Evolutionary conservation across 1,284 basidiomycete species (phyloP).

Genomic region (Naganishia albida): DNA sequence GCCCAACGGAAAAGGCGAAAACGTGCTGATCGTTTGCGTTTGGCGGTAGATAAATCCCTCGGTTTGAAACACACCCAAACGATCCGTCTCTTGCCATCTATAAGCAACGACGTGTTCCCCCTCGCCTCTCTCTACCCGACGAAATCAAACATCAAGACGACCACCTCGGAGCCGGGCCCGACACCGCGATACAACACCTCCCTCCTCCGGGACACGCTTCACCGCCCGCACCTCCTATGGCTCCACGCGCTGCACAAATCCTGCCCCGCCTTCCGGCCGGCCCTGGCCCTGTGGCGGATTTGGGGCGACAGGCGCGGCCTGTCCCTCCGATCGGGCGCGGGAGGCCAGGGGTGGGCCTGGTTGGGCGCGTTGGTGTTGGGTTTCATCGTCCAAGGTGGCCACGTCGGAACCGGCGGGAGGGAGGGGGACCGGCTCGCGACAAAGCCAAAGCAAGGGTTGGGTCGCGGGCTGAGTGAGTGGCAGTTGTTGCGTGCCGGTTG

Average conservation of each 20-base stretch:
- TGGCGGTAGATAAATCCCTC: conserved; percentile 59
- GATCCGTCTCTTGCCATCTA: conserved; percentile 72
- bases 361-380: conserved; percentile 74
- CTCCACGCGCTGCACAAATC: conserved; percentile 67
- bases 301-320: conserved; percentile 91
- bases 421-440: conserved; percentile 39
- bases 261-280: conserved; percentile 70
- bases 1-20: too few relatives aligned
- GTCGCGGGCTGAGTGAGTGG: conserved; percentile 56
- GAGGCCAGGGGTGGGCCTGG: conserved; percentile 66
- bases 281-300: conserved; percentile 75
- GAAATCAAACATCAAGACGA: conserved; percentile 64
- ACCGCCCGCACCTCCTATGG: conserved; percentile 68
- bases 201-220: conserved; percentile 67
- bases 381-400: conserved; percentile 70
- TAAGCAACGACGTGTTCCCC: conserved; percentile 64
- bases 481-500: conserved; percentile 49
- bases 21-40: background rate
- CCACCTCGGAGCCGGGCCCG: conserved; percentile 46
- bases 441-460: conserved; percentile 55
- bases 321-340: conserved; percentile 61
- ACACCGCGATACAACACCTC: conserved; percentile 80
- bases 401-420: conserved; percentile 53
- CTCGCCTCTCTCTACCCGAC: conserved; percentile 70
- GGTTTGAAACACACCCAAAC: conserved; percentile 69